Conservation (phyloP, 139 green algal species). For the Bryopsis sp. region DNA sequence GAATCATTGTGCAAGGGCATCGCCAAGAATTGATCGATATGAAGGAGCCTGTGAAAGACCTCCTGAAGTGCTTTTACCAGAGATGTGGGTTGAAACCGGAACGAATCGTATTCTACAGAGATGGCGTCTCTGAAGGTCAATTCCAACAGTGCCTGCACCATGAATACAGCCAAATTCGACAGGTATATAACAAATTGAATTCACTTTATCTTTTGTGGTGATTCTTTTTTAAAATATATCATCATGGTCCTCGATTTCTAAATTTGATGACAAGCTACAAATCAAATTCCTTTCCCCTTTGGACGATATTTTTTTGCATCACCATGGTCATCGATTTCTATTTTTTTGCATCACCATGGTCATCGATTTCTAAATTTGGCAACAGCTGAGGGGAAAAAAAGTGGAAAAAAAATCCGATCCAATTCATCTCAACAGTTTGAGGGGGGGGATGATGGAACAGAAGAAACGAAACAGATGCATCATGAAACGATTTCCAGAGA, state of each 20-base stretch:
- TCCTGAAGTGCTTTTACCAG: slow-evolving; percentile 3
- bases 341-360: neutral
- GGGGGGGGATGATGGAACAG: neutral
- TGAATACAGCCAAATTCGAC: slow-evolving; percentile 36
- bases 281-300: neutral
- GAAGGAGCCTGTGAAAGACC: slow-evolving; percentile 4
- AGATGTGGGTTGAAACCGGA: slow-evolving; percentile 10
- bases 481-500: neutral
- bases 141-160: slow-evolving; percentile 58
- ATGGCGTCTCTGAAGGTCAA: slow-evolving; percentile 77
- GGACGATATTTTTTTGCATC: neutral
- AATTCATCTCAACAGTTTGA: neutral
- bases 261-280: neutral
- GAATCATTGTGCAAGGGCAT: neutral
- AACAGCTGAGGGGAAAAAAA: neutral
- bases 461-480: neutral
- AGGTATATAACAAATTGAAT: slow-evolving; percentile 16
- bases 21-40: neutral
- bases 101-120: slow-evolving; percentile 27
- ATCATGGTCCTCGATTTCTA: neutral
- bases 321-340: neutral
- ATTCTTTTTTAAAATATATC: neutral
- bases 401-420: neutral
- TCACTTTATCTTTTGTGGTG: neutral
- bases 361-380: neutral